phyloP scores from a whole-genome alignment of 495 filamentous ascomycete species.

The Penicillium diatomitis region DNA sequence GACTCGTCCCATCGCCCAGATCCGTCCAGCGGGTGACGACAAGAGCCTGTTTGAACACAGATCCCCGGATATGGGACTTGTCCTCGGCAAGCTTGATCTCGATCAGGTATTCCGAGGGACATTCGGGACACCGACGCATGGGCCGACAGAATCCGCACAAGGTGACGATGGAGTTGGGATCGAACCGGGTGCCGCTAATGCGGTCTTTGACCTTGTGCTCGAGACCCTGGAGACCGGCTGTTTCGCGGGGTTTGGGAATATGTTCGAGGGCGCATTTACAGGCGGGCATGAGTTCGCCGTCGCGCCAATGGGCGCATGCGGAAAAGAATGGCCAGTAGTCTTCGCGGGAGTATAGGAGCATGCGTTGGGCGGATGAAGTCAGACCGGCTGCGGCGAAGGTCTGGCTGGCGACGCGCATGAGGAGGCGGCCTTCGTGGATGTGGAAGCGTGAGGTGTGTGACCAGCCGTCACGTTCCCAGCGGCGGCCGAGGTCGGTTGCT shows the following conservation, averaged over 20 bases:
- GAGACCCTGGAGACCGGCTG: slow-evolving; percentile 28
- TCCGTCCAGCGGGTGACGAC: slow-evolving; percentile 54
- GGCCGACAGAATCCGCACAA: slow-evolving; percentile 47
- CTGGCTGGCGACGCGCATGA: slow-evolving; percentile 43
- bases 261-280: slow-evolving; percentile 52
- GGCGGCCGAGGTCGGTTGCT: slow-evolving; percentile 29
- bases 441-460: slow-evolving; percentile 39
- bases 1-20: slow-evolving; percentile 42
- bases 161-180: slow-evolving; percentile 37
- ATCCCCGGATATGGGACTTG: slow-evolving; percentile 9
- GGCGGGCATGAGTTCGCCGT: slow-evolving; percentile 46
- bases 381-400: slow-evolving; percentile 35
- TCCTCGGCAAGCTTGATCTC: slow-evolving; percentile 49
- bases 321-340: slow-evolving; percentile 54
- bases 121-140: slow-evolving; percentile 49
- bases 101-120: slow-evolving; percentile 51
- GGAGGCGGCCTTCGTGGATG: slow-evolving; percentile 40
- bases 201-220: slow-evolving; percentile 33
- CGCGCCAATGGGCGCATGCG: slow-evolving; percentile 49
- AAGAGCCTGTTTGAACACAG: slow-evolving; percentile 46
- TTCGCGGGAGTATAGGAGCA: slow-evolving; percentile 47
- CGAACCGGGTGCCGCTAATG: slow-evolving; percentile 20
- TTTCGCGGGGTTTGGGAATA: slow-evolving; percentile 37
- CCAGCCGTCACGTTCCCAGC: slow-evolving; percentile 45
- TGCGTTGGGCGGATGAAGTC: slow-evolving; percentile 34